These are phyloP conservation scores for Debaryomyces sp. DNA, from an alignment of 1,139 yeast species.

Conservation along the genomic window DNA sequence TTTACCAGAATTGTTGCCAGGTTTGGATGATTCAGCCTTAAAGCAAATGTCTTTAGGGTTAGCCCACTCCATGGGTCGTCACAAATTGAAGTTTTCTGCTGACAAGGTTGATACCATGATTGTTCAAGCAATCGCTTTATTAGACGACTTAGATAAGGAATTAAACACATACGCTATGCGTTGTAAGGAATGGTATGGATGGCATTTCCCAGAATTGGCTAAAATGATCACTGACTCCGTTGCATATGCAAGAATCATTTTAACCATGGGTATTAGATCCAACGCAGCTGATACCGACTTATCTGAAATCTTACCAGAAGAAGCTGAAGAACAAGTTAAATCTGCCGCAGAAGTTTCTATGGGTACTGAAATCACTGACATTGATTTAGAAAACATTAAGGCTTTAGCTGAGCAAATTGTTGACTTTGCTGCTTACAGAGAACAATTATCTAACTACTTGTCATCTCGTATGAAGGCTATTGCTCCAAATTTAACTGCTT, in stretches of 20 bases:
- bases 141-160: slow-evolving; percentile 96
- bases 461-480: slow-evolving; percentile 96
- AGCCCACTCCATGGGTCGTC: slow-evolving; percentile 97
- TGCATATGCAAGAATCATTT: slow-evolving; percentile 89
- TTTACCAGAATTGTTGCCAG: slow-evolving; percentile 92
- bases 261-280: slow-evolving; percentile 93
- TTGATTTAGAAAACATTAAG: slow-evolving; percentile 87
- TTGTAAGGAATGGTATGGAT: slow-evolving; percentile 99
- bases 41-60: slow-evolving; percentile 96
- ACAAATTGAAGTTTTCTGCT: slow-evolving; percentile 94
- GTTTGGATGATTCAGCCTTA: slow-evolving; percentile 80
- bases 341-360: slow-evolving; percentile 93
- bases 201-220: slow-evolving; percentile 99
- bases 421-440: slow-evolving; percentile 89
- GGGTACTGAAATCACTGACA: slow-evolving; percentile 98
- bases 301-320: slow-evolving; percentile 91
- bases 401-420: slow-evolving; percentile 95
- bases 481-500: slow-evolving; percentile 95
- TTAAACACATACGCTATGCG: slow-evolving; percentile 98
- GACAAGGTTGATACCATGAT: slow-evolving; percentile 99
- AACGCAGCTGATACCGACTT: slow-evolving; percentile 89
- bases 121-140: slow-evolving; percentile 95
- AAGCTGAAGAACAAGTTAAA: slow-evolving; percentile 77
- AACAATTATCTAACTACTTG: slow-evolving; percentile 82
- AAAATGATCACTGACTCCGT: slow-evolving; percentile 93